Evolutionary conservation across 1,284 basidiomycete species (phyloP), one percentile per base, ranked within the genome.

Genomic region (Phylloboletellus chloephorus): DNA sequence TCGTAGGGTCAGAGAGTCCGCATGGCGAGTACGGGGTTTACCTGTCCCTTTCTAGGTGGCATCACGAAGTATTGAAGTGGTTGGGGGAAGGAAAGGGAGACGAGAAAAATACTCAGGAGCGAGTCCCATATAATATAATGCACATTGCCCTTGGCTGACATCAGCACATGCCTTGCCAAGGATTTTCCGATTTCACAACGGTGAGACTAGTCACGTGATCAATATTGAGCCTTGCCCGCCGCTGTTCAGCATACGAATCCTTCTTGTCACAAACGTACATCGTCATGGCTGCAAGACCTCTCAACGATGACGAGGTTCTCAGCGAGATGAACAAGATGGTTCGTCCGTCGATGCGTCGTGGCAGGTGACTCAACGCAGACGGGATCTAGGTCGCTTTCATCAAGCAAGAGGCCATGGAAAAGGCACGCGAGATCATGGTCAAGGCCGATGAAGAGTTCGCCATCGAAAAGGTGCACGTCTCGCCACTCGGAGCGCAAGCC

Each of bases 311-410:
- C 58, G 94, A 98, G 70, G 94, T 98, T 26, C 74, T 93, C 61
- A 87, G 72, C 57, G 94, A 98, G 76, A 92, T 97, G 90, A 96
- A 93, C 74, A 98, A 98, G 82, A 97, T 98, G 94, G 94, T 92
- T 38, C 43, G 74, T 52, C 23, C 26, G 19, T 32, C 26, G 21
- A 33, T 42, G n/a, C 25, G 15, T 34, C 28, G 13, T 20, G 10
- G 22, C 34, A n/a, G 12, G 13, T 17, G 9, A 8, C 50, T 41
- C 42, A 44, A 33, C 43, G 30, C 42, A 22, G 43, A 32, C 38
- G 11, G 30, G 37, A 21, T 47, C 19, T 60, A 94, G 91, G 89
- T 95, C 38, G 83, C 89, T 45, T 96, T 95, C 73, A 96, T 96
- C 75, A 92, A 88, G 67, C 93, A 96, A 65, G 93, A 97, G 66